Conservation (phyloP, 768 basidiomycete genomes). For the Mycena olivaceomarginata region DNA sequence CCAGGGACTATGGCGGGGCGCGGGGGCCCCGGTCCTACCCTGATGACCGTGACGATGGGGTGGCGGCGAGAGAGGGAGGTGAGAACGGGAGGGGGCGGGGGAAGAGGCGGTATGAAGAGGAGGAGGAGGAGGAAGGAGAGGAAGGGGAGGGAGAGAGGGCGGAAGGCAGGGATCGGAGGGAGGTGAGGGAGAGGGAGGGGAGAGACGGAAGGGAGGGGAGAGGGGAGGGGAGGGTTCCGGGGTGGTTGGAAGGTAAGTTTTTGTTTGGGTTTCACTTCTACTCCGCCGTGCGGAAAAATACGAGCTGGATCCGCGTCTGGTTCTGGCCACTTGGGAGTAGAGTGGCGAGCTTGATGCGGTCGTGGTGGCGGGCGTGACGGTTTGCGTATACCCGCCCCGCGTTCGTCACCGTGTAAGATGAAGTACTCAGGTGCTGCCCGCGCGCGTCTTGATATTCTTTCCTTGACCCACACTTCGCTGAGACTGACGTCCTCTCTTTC, state of each 20-base stretch:
- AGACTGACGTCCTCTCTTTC: neutral
- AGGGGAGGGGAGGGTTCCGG: constrained; percentile 53
- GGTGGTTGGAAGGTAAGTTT: constrained; percentile 62
- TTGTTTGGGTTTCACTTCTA: neutral
- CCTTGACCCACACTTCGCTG: no score
- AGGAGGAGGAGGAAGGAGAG: constrained; percentile 15
- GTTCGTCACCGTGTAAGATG: no score
- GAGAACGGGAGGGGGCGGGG: neutral
- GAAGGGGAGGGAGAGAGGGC: constrained; percentile 35
- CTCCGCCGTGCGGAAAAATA: no score
- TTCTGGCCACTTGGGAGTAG: no score
- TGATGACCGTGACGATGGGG: neutral
- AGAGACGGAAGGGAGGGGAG: constrained; percentile 30
- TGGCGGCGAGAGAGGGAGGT: constrained; percentile 6
- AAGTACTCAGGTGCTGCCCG: no score
- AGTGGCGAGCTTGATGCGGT: no score
- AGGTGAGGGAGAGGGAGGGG: neutral
- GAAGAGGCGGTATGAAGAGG: neutral
- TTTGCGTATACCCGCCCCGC: no score
- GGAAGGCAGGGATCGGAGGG: constrained; percentile 40
- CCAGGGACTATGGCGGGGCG: constrained; percentile 7
- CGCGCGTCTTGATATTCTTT: no score
- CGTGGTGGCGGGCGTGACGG: no score
- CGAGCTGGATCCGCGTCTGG: no score
- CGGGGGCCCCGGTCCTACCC: neutral